Percentiles rank a stretch among this genome's conserved stretches.
Conservation (phyloP, 768 basidiomycete species). For the Tephrocybe sp. region DNA sequence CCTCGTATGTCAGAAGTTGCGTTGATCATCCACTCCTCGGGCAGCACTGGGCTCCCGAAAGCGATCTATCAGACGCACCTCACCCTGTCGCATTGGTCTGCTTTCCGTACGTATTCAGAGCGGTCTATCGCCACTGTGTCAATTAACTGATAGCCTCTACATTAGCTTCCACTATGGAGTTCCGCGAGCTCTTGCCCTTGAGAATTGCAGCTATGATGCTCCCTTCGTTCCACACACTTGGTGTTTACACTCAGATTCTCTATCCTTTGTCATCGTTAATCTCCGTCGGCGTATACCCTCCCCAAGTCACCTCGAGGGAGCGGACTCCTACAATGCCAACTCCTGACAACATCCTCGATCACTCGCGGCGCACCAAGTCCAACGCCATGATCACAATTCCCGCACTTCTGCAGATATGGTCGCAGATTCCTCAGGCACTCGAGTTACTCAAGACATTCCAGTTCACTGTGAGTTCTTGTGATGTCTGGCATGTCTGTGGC, state of each 20-base stretch:
- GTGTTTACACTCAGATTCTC: conserved; percentile 19
- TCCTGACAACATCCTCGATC: conserved; percentile 37
- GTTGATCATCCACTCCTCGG: conserved; percentile 38
- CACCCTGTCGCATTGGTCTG: conserved; percentile 20
- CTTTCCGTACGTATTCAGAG: too few relatives aligned
- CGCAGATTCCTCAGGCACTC: conserved; percentile 24
- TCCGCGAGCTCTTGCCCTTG: too few relatives aligned
- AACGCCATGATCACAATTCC: conserved; percentile 29
- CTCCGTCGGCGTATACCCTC: too few relatives aligned
- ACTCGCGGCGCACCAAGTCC: conserved; percentile 26
- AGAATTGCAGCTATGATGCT: conserved; percentile 27
- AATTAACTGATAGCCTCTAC: too few relatives aligned
- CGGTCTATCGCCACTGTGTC: too few relatives aligned
- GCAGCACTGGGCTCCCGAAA: conserved; percentile 36
- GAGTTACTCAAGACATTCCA: conserved; percentile 10
- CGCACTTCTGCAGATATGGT: conserved; percentile 36
- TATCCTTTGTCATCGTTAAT: conserved; percentile 17
- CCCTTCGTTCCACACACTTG: conserved; percentile 33
- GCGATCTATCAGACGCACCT: too few relatives aligned
- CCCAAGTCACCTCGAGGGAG: too few relatives aligned
- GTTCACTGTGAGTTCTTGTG: conserved; percentile 7
- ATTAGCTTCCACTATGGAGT: neutral
- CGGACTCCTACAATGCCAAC: conserved; percentile 42
- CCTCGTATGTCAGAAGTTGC: conserved; percentile 12
- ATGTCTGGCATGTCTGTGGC: too few relatives aligned